Conservation (phyloP, 257 asterid species). For the Cordia subcordata region DNA sequence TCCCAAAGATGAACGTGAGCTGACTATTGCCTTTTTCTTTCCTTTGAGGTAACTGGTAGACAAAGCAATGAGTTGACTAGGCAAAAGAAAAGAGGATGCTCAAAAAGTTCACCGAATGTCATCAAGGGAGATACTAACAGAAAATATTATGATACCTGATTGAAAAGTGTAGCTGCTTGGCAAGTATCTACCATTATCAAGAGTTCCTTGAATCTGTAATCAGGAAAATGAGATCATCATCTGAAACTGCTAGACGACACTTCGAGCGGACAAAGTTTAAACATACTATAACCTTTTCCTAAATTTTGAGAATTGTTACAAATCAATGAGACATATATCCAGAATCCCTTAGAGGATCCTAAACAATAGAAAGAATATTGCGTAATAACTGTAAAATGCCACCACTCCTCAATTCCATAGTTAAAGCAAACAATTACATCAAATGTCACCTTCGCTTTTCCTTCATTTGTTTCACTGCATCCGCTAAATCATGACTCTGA, state of each 20-base stretch:
- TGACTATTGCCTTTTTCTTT: no score
- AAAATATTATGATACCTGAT: constrained; percentile 53
- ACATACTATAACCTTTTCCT: no score
- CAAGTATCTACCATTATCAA: constrained; percentile 98
- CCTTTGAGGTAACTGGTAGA: background rate
- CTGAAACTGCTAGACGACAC: no score
- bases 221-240: constrained; percentile 11
- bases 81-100: background rate
- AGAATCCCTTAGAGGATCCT: background rate
- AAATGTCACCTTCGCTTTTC: constrained; percentile 74
- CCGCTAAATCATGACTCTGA: constrained; percentile 97
- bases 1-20: no score
- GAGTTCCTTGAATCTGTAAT: constrained; percentile 88
- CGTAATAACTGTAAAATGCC: background rate
- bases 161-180: constrained; percentile 98
- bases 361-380: background rate
- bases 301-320: no score
- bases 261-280: no score
- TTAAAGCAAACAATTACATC: background rate
- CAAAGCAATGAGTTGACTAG: background rate
- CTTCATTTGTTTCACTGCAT: constrained; percentile 98
- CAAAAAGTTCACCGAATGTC: background rate
- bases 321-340: no score
- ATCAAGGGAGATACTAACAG: background rate
- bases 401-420: background rate